Base-by-base conservation (phyloP, 345 rosid species). In the Eutrema japonicum region DNA sequence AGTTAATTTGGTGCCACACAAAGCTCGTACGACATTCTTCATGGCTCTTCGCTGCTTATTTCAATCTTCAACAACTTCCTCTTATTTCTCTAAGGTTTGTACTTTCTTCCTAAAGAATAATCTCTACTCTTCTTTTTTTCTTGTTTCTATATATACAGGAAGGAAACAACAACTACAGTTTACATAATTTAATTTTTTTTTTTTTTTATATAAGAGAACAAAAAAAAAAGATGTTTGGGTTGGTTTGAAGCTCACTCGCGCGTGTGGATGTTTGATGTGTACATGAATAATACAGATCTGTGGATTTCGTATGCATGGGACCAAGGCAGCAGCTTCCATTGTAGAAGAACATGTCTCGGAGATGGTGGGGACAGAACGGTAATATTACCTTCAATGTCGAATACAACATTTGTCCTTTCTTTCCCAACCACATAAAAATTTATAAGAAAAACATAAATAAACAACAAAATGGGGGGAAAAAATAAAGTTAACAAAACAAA, bases 301-400 rank as follows among this genome's bases (percentile, higher is more conserved):
- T 40, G 68, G 72, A 22, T 5, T 49, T 42, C 76, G 80, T 33
- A 49, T 65, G 76, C 67, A 49, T 70, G 80, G 72, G 72, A 71
- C 80, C 35, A 77, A 71, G 8, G 80, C 80, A 33, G 48, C 42
- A 64, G 64, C 72, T 64, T 71, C 68, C 58, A 35, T 76, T 52
- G 70, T 54, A 54, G 66, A 54, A 51, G 75, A 76, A 53, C 75
- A 62, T 69, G 60, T 47, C 37, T 47, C 69, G 1, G 38, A 57
- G 48, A 13, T 70, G 12, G 38, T 47, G 46, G 60, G 66, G 66
- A 18, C 14, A 54, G 57, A 48, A 54, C 51, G 79, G 79, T 76
- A 76, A 46, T 38, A 7, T 5, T 43, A 40, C 26, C 16, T 27
- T 30, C 13, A 30, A 33, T 10, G 14, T 5, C 18, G 2, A 46